Conservation (phyloP, 352 stramenopile species). For the Globisporangium carolinianum region DNA sequence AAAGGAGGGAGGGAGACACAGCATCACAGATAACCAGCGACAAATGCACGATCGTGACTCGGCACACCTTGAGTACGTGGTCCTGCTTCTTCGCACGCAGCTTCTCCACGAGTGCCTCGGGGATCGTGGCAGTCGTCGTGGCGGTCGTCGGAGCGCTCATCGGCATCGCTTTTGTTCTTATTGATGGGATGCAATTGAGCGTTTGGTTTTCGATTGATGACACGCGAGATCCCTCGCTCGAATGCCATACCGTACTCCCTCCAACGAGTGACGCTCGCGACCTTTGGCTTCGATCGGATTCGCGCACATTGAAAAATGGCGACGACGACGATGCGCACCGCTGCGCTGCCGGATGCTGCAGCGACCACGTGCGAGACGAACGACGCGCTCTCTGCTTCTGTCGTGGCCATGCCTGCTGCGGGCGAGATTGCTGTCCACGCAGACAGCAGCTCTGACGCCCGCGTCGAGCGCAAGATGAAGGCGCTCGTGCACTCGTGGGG, state of each 20-base stretch:
- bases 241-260: no score
- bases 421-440: background rate
- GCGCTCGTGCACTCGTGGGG: slow-evolving; percentile 49
- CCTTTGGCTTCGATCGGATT: background rate
- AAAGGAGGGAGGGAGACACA: no score
- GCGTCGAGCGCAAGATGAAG: slow-evolving; percentile 30
- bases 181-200: background rate
- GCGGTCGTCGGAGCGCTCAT: slow-evolving; percentile 3
- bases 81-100: slow-evolving; percentile 43
- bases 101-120: slow-evolving; percentile 21
- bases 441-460: background rate
- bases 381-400: background rate
- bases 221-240: no score
- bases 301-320: no score
- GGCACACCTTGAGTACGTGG: slow-evolving; percentile 59
- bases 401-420: background rate
- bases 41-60: no score
- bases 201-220: no score
- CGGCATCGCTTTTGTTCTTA: background rate
- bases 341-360: background rate
- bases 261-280: no score
- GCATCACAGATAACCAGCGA: no score
- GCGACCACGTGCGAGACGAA: background rate
- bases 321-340: background rate
- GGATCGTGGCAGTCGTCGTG: slow-evolving; percentile 13